These are phyloP conservation scores for Protomyces macrosporus DNA, from an alignment of 1,139 yeast species.

Conservation along the genomic window DNA sequence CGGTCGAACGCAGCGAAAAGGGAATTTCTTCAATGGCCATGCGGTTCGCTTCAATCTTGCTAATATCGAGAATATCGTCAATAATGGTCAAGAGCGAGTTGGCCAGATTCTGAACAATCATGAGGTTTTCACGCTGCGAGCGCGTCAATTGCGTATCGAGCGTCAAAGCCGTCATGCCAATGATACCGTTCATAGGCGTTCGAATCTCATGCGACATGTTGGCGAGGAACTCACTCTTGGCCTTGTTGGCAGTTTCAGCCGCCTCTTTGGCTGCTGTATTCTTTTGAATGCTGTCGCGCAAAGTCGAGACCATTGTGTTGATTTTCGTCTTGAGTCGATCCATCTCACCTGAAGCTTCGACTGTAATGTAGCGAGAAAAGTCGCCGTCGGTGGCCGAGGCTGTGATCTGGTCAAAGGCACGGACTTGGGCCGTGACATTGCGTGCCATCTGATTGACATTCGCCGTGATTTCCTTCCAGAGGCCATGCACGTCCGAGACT, in stretches of 20 bases:
- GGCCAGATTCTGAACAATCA: slow-evolving; percentile 70
- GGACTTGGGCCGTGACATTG: slow-evolving; percentile 81
- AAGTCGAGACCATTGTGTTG: slow-evolving; percentile 83
- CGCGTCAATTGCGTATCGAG: slow-evolving; percentile 54
- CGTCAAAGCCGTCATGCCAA: slow-evolving; percentile 89
- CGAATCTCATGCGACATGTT: slow-evolving; percentile 88
- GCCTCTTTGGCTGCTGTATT: slow-evolving; percentile 38
- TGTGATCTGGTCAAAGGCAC: slow-evolving; percentile 89
- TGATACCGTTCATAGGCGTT: slow-evolving; percentile 85
- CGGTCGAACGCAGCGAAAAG: slow-evolving; percentile 76
- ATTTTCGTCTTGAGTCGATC: slow-evolving; percentile 85
- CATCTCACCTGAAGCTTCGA: slow-evolving; percentile 90
- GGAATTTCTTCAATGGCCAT: slow-evolving; percentile 89
- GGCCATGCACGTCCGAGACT: slow-evolving; percentile 82
- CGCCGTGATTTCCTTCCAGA: slow-evolving; percentile 90
- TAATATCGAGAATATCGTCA: slow-evolving; percentile 72
- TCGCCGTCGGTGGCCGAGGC: slow-evolving; percentile 95
- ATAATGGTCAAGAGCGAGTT: slow-evolving; percentile 69
- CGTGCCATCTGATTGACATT: slow-evolving; percentile 92
- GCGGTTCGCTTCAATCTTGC: slow-evolving; percentile 79
- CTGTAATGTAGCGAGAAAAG: slow-evolving; percentile 81
- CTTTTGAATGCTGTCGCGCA: slow-evolving; percentile 59
- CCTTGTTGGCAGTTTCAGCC: slow-evolving; percentile 35
- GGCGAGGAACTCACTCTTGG: slow-evolving; percentile 42
- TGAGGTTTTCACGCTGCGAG: slow-evolving; percentile 72